These are phyloP conservation scores for Blastocystis hominis DNA, from an alignment of 352 stramenopile genomes.

Conservation along the genomic window DNA sequence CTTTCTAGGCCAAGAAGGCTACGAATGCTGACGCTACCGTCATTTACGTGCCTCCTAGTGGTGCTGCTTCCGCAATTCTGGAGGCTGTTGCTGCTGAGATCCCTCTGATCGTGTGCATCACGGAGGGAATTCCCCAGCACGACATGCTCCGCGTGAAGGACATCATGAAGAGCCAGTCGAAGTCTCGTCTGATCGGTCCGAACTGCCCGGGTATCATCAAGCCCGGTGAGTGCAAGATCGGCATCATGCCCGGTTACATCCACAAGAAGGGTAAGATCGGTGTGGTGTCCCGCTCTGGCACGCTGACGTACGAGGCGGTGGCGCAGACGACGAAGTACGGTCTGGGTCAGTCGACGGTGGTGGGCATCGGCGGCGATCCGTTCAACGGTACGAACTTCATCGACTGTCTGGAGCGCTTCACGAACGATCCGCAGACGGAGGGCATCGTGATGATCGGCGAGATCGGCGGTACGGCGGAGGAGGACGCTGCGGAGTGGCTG, in stretches of 20 bases:
- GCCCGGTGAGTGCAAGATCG: constrained; percentile 97
- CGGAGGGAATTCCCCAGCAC: constrained; percentile 95
- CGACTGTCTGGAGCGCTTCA: constrained; percentile 95
- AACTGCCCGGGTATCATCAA: constrained; percentile 99
- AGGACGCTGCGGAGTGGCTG: constrained; percentile 94
- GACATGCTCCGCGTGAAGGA: constrained; percentile 98
- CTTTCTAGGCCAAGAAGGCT: constrained; percentile 71
- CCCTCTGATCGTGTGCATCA: constrained; percentile 90
- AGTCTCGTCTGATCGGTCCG: constrained; percentile 90
- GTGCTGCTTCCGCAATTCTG: constrained; percentile 91
- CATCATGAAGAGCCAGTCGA: constrained; percentile 79
- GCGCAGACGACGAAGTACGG: constrained; percentile 88
- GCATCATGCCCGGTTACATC: constrained; percentile 99
- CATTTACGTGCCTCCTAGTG: constrained; percentile 97
- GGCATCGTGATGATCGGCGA: constrained; percentile 99
- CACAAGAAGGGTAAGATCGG: constrained; percentile 92
- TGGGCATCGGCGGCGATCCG: constrained; percentile 96
- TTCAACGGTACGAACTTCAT: constrained; percentile 99
- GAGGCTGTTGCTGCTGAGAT: constrained; percentile 87
- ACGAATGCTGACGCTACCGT: constrained; percentile 85
- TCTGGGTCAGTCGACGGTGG: constrained; percentile 93
- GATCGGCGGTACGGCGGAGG: constrained; percentile 93
- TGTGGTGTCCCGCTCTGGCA: constrained; percentile 93
- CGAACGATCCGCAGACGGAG: constrained; percentile 90
- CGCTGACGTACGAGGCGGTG: constrained; percentile 96